Conservation (phyloP, 495 filamentous ascomycete species). For the Tuber microsphaerosporum region DNA sequence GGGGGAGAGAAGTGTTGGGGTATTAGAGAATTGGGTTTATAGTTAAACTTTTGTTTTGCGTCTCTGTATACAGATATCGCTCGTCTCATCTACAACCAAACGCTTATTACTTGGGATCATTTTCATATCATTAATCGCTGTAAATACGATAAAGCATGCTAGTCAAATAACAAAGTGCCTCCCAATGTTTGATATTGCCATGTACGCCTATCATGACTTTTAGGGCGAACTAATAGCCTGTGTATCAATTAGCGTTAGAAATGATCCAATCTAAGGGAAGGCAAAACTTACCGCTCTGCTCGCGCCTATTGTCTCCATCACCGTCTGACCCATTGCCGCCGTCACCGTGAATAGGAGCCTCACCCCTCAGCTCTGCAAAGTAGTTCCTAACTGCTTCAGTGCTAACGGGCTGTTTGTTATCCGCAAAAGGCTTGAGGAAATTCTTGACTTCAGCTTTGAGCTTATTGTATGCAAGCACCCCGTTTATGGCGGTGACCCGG, state of each 20-base stretch:
- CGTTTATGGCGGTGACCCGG: conserved; percentile 86
- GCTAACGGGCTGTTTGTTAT: conserved; percentile 72
- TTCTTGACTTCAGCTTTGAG: conserved; percentile 88
- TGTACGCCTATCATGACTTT: not conserved
- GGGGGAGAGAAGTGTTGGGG: not conserved
- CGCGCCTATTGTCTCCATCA: conserved; percentile 48
- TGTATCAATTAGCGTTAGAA: not conserved
- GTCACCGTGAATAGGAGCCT: conserved; percentile 55
- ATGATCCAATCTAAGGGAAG: not conserved
- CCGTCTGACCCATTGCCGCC: conserved; percentile 47
- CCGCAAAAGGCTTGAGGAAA: conserved; percentile 88
- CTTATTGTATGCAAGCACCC: conserved; percentile 94
- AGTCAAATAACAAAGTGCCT: not conserved
- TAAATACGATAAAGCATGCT: not conserved
- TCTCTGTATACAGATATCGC: not conserved
- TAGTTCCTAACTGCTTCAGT: conserved; percentile 94
- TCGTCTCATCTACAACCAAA: not conserved
- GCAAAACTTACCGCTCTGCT: conserved; percentile 51
- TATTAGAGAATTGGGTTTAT: not conserved
- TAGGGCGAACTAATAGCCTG: conserved; percentile 16
- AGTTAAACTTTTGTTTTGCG: not conserved
- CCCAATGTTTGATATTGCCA: not conserved
- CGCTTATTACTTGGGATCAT: not conserved
- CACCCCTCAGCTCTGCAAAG: conserved; percentile 87
- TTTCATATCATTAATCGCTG: not conserved